Evolutionary conservation across 2,329 filamentous ascomycete species (phyloP).

Genomic region (Aspergillus sp.): DNA sequence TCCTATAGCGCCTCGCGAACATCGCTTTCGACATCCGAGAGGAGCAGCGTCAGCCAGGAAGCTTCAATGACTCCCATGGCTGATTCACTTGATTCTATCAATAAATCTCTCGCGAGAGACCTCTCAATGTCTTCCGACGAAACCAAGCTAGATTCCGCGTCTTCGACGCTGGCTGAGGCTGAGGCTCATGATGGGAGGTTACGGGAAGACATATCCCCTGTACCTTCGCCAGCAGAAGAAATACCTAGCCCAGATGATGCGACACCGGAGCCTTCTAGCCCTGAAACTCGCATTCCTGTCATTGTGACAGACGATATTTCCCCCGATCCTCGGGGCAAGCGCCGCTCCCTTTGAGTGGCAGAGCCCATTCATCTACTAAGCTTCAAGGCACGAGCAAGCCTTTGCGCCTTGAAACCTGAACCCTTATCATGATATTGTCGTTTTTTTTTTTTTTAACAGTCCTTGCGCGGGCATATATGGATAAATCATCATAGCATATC

Average conservation of each 20-base stretch:
- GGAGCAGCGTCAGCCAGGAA: constrained; percentile 39
- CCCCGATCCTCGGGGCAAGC: constrained; percentile 6
- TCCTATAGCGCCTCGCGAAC: constrained; percentile 37
- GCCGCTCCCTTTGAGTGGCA: not conserved
- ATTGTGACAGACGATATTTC: constrained; percentile 25
- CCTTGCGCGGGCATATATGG: not conserved
- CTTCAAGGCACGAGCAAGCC: not conserved
- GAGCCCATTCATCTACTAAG: not conserved
- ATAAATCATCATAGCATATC: constrained; percentile 1
- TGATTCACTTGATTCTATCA: constrained; percentile 32
- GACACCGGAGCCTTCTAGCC: constrained; percentile 3
- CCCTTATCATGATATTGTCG: not conserved
- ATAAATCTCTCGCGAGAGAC: constrained; percentile 28
- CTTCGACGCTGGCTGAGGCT: not conserved
- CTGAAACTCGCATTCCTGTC: constrained; percentile 22
- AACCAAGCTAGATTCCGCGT: constrained; percentile 23
- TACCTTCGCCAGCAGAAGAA: constrained; percentile 5
- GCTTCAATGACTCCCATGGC: constrained; percentile 29
- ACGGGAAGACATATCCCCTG: not conserved
- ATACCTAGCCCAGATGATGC: not conserved
- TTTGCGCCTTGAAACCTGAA: not conserved
- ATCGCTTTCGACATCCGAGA: constrained; percentile 41
- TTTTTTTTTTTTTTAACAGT: not conserved
- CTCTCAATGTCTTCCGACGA: constrained; percentile 33
- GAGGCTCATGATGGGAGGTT: not conserved